phyloP scores from a whole-genome alignment of 2,329 filamentous ascomycete species.

The Botrytis elliptica region DNA sequence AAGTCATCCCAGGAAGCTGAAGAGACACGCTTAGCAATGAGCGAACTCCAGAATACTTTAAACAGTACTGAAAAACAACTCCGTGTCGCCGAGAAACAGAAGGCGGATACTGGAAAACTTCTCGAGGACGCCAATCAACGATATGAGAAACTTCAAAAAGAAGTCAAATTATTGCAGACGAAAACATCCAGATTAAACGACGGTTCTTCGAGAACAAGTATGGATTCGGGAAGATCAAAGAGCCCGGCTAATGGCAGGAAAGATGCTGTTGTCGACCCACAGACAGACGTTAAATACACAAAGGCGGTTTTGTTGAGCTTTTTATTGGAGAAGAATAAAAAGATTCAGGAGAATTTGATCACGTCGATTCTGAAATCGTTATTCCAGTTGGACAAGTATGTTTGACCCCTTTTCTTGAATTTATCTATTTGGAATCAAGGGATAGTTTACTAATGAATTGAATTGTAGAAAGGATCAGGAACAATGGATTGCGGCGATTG shows the following conservation, averaged over 20 bases:
- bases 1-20: constrained; percentile 69
- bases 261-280: background rate
- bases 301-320: constrained; percentile 83
- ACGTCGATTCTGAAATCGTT: constrained; percentile 70
- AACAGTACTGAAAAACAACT: constrained; percentile 86
- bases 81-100: constrained; percentile 79
- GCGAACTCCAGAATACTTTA: constrained; percentile 73
- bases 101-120: constrained; percentile 68
- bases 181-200: constrained; percentile 40
- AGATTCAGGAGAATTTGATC: constrained; percentile 71
- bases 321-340: constrained; percentile 76
- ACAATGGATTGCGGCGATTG: constrained; percentile 78
- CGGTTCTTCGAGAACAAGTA: constrained; percentile 35
- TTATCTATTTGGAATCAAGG: background rate
- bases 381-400: constrained; percentile 73
- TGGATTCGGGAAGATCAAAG: constrained; percentile 40
- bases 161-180: constrained; percentile 53
- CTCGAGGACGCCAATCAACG: constrained; percentile 76
- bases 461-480: constrained; percentile 67
- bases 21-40: constrained; percentile 75
- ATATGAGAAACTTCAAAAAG: constrained; percentile 77
- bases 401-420: background rate
- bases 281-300: constrained; percentile 54
- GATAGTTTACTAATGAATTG: constrained; percentile 15
- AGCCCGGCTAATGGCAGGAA: constrained; percentile 30